phyloP scores from a whole-genome alignment of 2,329 filamentous ascomycete species.

The Clarireedia paspali region DNA sequence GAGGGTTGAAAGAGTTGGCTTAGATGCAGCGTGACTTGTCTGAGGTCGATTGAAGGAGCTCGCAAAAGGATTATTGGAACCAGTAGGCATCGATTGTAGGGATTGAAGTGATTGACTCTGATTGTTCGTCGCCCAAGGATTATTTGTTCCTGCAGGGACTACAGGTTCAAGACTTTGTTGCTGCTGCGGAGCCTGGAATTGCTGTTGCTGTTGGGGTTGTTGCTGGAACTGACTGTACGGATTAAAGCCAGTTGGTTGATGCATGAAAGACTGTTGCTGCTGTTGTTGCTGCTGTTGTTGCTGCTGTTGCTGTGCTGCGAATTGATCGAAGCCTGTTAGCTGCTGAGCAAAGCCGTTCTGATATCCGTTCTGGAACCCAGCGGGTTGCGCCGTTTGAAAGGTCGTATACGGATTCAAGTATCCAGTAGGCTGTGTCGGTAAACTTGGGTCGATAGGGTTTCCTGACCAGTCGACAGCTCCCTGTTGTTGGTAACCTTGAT shows the following conservation, averaged over 20 bases:
- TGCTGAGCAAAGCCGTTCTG: slow-evolving; percentile 62
- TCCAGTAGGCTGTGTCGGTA: slow-evolving; percentile 77
- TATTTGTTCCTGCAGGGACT: slow-evolving; percentile 77
- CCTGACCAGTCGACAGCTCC: slow-evolving; percentile 95
- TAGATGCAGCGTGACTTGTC: slow-evolving; percentile 44
- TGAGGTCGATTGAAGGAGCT: slow-evolving; percentile 57
- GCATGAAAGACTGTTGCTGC: slow-evolving; percentile 40
- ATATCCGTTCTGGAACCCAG: slow-evolving; percentile 63
- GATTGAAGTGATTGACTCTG: slow-evolving; percentile 50
- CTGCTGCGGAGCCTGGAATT: slow-evolving; percentile 29
- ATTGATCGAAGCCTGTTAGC: slow-evolving; percentile 64
- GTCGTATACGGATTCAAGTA: slow-evolving; percentile 51
- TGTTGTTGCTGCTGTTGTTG: slow-evolving; percentile 29
- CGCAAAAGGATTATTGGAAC: slow-evolving; percentile 97
- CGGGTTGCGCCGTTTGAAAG: slow-evolving; percentile 43
- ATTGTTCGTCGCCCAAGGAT: slow-evolving; percentile 75
- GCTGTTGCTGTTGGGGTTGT: slow-evolving; percentile 22
- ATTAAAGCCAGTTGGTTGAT: slow-evolving; percentile 46
- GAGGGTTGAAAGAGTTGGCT: slow-evolving; percentile 66
- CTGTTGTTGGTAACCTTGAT: slow-evolving; percentile 96
- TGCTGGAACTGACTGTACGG: slow-evolving; percentile 39
- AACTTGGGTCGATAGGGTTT: slow-evolving; percentile 77
- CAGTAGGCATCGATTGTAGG: slow-evolving; percentile 77
- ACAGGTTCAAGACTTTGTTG: slow-evolving; percentile 49
- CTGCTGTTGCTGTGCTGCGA: slow-evolving; percentile 41